Conservation (phyloP, 2,329 filamentous ascomycete species). For the Ophiostoma perfectum region DNA sequence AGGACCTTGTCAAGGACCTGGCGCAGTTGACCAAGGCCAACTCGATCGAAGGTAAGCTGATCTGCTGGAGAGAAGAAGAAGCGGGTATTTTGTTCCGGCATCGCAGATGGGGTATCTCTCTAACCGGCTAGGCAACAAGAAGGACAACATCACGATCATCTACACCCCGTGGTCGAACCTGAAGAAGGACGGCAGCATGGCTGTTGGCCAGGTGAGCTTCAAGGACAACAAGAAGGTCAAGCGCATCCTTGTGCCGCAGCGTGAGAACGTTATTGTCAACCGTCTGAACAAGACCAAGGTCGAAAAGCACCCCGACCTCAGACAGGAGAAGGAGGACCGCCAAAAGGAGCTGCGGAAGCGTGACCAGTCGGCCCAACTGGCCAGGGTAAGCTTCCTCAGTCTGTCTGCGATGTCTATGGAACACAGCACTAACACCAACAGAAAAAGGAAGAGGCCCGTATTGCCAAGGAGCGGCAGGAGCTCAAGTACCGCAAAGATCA, state of each 20-base stretch:
- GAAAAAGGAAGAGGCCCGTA: slow-evolving; percentile 69
- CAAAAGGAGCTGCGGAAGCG: slow-evolving; percentile 64
- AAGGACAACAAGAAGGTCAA: slow-evolving; percentile 83
- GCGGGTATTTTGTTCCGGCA: too few species aligned
- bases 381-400: slow-evolving; percentile 26
- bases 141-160: slow-evolving; percentile 92
- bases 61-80: slow-evolving; percentile 37
- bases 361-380: slow-evolving; percentile 59
- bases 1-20: slow-evolving; percentile 73
- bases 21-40: slow-evolving; percentile 99
- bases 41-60: slow-evolving; percentile 74
- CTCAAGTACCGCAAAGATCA: slow-evolving; percentile 96
- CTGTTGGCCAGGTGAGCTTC: slow-evolving; percentile 88
- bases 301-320: slow-evolving; percentile 80
- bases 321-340: slow-evolving; percentile 73
- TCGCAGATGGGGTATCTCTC: too few species aligned
- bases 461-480: slow-evolving; percentile 76
- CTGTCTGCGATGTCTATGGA: neutral
- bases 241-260: slow-evolving; percentile 68
- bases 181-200: slow-evolving; percentile 94
- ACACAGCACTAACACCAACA: slow-evolving; percentile 32
- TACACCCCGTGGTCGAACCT: slow-evolving; percentile 97
- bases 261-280: slow-evolving; percentile 90
- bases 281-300: slow-evolving; percentile 95
- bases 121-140: slow-evolving; percentile 66